Evolutionary conservation across 2,329 filamentous ascomycete genomes (phyloP).

Genomic region (Hypoxylon sp.): DNA sequence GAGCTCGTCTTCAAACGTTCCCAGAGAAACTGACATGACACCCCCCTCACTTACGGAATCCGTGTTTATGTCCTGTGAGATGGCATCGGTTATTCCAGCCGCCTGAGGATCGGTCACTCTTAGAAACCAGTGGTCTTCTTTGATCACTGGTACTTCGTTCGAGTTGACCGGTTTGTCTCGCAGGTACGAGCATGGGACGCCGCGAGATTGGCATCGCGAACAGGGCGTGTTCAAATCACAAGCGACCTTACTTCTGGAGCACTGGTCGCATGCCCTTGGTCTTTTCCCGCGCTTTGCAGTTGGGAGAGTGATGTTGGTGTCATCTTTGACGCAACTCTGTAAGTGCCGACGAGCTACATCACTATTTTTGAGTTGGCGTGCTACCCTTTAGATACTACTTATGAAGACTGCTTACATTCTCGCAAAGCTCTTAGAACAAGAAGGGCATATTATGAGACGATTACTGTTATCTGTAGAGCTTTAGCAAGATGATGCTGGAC

Average conservation of each 20-base stretch:
- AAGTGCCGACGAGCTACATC: not conserved
- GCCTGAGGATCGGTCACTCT: not conserved
- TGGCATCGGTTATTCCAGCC: not conserved
- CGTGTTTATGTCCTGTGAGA: not conserved
- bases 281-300: not conserved
- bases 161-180: not conserved
- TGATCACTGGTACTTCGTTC: not conserved
- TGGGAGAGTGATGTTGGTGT: not conserved
- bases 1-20: not conserved
- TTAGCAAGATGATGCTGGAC: not conserved
- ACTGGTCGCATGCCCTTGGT: not conserved
- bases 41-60: not conserved
- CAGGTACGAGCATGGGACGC: not conserved
- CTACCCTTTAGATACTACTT: not conserved
- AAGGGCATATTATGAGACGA: not conserved
- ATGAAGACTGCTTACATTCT: not conserved
- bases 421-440: not conserved
- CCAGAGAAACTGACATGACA: not conserved
- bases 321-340: not conserved
- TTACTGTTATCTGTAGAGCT: not conserved
- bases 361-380: not conserved
- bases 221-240: not conserved
- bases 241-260: not conserved
- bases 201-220: not conserved
- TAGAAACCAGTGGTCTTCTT: not conserved